These are phyloP conservation scores for Puccinellia tenuiflora DNA, from an alignment of 176 grass and related monocot species.

Conservation along the genomic window DNA sequence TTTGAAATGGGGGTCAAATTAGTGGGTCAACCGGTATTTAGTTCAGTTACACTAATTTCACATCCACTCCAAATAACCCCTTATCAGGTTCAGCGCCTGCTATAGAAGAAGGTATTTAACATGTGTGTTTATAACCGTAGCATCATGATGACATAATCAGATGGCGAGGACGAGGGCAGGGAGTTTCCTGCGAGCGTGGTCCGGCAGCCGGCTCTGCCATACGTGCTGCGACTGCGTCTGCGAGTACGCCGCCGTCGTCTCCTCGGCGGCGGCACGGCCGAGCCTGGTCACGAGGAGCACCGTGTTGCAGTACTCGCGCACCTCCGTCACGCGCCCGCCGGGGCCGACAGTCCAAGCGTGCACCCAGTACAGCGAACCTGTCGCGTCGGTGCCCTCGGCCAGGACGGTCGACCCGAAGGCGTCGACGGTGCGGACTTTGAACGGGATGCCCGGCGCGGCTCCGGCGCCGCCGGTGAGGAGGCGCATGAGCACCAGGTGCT, in stretches of 20 bases:
- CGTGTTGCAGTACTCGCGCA: slow-evolving; percentile 89
- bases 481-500: slow-evolving; percentile 66
- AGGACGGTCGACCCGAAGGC: slow-evolving; percentile 67
- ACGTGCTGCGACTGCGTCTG: slow-evolving; percentile 14
- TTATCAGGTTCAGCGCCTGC: too few relatives aligned
- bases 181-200: slow-evolving; percentile 37
- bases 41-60: too few relatives aligned
- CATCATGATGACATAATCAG: neutral
- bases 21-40: too few relatives aligned
- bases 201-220: slow-evolving; percentile 57
- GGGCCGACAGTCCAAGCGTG: slow-evolving; percentile 78
- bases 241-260: neutral
- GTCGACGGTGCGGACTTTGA: slow-evolving; percentile 32
- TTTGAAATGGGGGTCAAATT: too few relatives aligned
- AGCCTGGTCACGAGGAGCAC: slow-evolving; percentile 66
- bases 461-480: slow-evolving; percentile 52
- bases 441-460: slow-evolving; percentile 19
- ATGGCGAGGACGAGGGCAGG: slow-evolving; percentile 67
- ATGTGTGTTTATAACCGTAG: too few relatives aligned
- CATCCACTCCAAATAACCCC: too few relatives aligned
- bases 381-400: slow-evolving; percentile 59
- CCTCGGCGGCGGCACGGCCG: neutral
- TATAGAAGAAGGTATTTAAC: too few relatives aligned
- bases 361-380: slow-evolving; percentile 54
- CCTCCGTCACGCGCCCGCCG: slow-evolving; percentile 52